A percentile compares a stretch with the other conserved stretches of the same genome.
Evolutionary conservation across 2,329 filamentous ascomycete genomes (phyloP).

Genomic region (Diaporthe vexans): DNA sequence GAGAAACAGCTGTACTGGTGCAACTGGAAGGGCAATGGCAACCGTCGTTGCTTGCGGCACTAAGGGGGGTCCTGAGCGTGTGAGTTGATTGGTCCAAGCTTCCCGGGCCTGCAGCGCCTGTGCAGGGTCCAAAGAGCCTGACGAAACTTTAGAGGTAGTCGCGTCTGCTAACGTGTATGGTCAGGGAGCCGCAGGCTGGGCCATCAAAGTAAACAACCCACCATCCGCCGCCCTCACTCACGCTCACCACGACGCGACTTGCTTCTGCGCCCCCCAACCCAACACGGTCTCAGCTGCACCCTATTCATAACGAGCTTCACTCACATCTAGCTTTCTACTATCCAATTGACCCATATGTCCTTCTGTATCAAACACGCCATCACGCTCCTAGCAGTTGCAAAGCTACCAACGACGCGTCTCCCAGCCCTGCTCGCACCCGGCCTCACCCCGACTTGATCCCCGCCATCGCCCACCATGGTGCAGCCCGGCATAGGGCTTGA

Average conservation of each 20-base stretch:
- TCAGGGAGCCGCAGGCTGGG: slow-evolving; percentile 13
- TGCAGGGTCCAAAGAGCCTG: slow-evolving; percentile 26
- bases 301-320: slow-evolving; percentile 27
- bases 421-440: background rate
- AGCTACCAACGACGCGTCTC: slow-evolving; percentile 36
- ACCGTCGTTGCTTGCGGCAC: slow-evolving; percentile 4
- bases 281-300: slow-evolving; percentile 37
- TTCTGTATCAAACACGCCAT: slow-evolving; percentile 33
- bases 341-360: slow-evolving; percentile 33
- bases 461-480: slow-evolving; percentile 66
- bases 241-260: slow-evolving; percentile 36
- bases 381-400: slow-evolving; percentile 31
- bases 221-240: slow-evolving; percentile 4
- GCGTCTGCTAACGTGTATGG: slow-evolving; percentile 17
- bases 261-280: slow-evolving; percentile 14
- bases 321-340: slow-evolving; percentile 26
- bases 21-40: slow-evolving; percentile 5
- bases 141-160: slow-evolving; percentile 37
- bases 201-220: slow-evolving; percentile 37
- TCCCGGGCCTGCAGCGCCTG: slow-evolving; percentile 9
- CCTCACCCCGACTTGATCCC: slow-evolving; percentile 42
- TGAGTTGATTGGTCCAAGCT: slow-evolving; percentile 38
- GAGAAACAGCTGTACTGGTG: background rate
- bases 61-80: slow-evolving; percentile 11
- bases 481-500: slow-evolving; percentile 78